These are phyloP conservation scores for Porcisia hertigi DNA, from an alignment of 208 protist genomes.

Conservation along the genomic window DNA sequence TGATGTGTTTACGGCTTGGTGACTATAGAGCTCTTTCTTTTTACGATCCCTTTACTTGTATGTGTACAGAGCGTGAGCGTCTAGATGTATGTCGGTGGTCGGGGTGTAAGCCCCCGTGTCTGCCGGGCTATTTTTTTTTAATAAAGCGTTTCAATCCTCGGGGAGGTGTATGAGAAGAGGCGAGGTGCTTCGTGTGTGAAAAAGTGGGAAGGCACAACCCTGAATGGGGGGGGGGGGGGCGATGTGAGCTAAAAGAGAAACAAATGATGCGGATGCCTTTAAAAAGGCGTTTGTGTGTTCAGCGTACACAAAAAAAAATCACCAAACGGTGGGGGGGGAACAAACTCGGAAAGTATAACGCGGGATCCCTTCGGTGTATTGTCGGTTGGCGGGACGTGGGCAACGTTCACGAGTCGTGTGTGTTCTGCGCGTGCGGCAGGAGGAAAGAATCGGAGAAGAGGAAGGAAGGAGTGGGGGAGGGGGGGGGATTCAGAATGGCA, in stretches of 20 bases:
- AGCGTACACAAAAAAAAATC: neutral
- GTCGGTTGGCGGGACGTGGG: neutral
- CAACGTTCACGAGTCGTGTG: conserved; percentile 3
- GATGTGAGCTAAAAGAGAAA: neutral
- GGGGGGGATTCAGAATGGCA: neutral
- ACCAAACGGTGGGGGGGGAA: neutral
- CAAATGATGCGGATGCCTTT: neutral
- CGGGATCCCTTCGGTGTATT: neutral
- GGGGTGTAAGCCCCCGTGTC: too few relatives aligned
- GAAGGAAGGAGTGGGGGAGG: neutral
- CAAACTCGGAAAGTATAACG: neutral
- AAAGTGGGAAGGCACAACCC: neutral
- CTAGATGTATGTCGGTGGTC: too few relatives aligned
- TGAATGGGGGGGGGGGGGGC: neutral
- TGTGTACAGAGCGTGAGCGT: too few relatives aligned
- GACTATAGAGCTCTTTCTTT: neutral
- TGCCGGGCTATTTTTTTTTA: too few relatives aligned
- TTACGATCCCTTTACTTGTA: too few relatives aligned
- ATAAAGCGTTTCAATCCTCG: too few relatives aligned
- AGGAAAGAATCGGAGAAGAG: neutral
- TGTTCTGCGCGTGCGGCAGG: neutral
- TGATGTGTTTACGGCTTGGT: neutral
- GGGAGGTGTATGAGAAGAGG: neutral
- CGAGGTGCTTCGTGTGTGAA: neutral
- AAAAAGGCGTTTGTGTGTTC: conserved; percentile 1